Conservation (phyloP, 805 yeast species). For the Wickerhamomyces tratensis region DNA sequence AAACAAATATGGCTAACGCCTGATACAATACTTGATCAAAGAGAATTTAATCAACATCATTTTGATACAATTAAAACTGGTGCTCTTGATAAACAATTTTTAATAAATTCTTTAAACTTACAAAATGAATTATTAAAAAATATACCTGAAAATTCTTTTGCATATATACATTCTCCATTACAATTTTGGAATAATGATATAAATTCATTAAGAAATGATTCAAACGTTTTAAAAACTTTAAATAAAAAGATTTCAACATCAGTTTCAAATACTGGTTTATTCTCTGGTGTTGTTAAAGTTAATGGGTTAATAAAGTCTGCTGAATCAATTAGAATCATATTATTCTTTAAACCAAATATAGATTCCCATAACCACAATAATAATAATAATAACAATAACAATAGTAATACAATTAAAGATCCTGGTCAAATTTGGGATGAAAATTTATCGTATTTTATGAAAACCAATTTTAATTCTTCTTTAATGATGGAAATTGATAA, state of each 20-base stretch:
- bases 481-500: constrained; percentile 6
- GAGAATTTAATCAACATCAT: constrained; percentile 2
- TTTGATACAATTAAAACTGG: constrained; percentile 5
- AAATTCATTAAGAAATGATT: constrained; percentile 20
- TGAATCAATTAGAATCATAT: constrained; percentile 25
- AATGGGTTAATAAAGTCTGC: constrained; percentile 36
- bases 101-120: constrained; percentile 23
- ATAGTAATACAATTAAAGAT: constrained; percentile 1
- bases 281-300: constrained; percentile 29
- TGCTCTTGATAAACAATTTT: constrained; percentile 26
- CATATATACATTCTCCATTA: constrained; percentile 29
- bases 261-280: constrained; percentile 18
- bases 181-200: constrained; percentile 31
- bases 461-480: constrained; percentile 9
- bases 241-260: constrained; percentile 17
- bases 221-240: constrained; percentile 28
- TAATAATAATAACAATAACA: too few species aligned
- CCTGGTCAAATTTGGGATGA: constrained; percentile 21
- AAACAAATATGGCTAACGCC: constrained; percentile 15
- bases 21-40: constrained; percentile 1
- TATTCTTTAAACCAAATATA: constrained; percentile 17
- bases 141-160: constrained; percentile 4
- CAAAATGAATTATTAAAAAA: constrained; percentile 21
- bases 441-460: constrained; percentile 18
- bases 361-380: not conserved